Evolutionary conservation across 768 basidiomycete species (phyloP).

Genomic region (Russula emetica): DNA sequence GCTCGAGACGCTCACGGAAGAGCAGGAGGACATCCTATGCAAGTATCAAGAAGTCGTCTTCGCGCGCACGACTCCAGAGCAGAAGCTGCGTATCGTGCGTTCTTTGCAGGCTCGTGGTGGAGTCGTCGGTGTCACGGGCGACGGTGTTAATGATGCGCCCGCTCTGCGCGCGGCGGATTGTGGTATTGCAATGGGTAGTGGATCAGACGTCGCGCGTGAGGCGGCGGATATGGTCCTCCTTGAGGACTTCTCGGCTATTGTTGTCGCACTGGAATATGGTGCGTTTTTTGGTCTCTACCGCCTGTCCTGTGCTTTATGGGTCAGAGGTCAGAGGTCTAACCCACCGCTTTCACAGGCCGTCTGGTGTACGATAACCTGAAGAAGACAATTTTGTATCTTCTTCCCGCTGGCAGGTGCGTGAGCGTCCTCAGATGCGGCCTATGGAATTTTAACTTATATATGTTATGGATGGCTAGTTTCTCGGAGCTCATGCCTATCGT

Average conservation of each 20-base stretch:
- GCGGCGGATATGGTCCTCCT: slow-evolving; percentile 62
- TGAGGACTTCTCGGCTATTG: slow-evolving; percentile 62
- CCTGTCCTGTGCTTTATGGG: background rate
- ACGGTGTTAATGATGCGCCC: slow-evolving; percentile 60
- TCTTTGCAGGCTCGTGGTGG: slow-evolving; percentile 49
- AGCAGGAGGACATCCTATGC: slow-evolving; percentile 32
- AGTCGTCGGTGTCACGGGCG: slow-evolving; percentile 62
- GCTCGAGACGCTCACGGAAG: slow-evolving; percentile 23
- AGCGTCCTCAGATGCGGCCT: no score
- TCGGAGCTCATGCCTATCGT: slow-evolving; percentile 60
- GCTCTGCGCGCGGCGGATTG: slow-evolving; percentile 58
- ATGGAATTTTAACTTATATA: background rate
- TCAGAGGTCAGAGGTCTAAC: background rate
- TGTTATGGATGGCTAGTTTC: slow-evolving; percentile 37
- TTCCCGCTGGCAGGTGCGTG: slow-evolving; percentile 46
- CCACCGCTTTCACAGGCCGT: slow-evolving; percentile 34
- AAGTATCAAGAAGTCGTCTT: slow-evolving; percentile 52
- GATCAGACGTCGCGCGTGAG: slow-evolving; percentile 50
- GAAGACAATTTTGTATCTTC: slow-evolving; percentile 49
- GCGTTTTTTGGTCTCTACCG: background rate
- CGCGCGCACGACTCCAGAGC: slow-evolving; percentile 58
- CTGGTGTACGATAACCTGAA: slow-evolving; percentile 62
- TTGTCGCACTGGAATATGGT: slow-evolving; percentile 61
- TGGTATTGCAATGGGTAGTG: slow-evolving; percentile 56
- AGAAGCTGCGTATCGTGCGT: slow-evolving; percentile 62